These are phyloP conservation scores for Termitomyces sp. DNA, from an alignment of 768 basidiomycete species.

Conservation along the genomic window DNA sequence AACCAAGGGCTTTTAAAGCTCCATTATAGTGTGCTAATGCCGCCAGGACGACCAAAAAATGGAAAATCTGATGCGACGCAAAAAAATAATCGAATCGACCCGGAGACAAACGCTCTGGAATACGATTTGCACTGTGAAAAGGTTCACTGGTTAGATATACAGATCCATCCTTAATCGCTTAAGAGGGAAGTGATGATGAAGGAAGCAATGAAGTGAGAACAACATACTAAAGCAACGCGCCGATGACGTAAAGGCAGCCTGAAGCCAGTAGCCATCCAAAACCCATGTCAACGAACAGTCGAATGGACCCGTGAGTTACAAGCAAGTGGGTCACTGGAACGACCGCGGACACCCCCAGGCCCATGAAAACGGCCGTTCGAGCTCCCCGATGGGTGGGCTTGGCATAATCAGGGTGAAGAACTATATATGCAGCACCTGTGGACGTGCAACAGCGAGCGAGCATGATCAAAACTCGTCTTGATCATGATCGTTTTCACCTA, in stretches of 20 bases:
- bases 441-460: not conserved
- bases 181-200: conserved; percentile 13
- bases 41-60: conserved; percentile 69
- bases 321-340: conserved; percentile 66
- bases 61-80: conserved; percentile 89
- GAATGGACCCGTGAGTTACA: conserved; percentile 48
- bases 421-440: conserved; percentile 64
- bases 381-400: conserved; percentile 70
- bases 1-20: conserved; percentile 50
- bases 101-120: conserved; percentile 71
- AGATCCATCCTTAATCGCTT: conserved; percentile 11
- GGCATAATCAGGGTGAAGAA: conserved; percentile 72
- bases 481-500: conserved; percentile 33
- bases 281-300: conserved; percentile 57
- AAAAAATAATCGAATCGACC: conserved; percentile 77
- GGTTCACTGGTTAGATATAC: conserved; percentile 12
- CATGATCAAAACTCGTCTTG: conserved; percentile 5
- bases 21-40: conserved; percentile 60
- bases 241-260: conserved; percentile 70
- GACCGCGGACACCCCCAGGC: conserved; percentile 64
- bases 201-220: conserved; percentile 13
- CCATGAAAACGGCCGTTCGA: conserved; percentile 75
- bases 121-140: conserved; percentile 65
- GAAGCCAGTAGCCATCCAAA: conserved; percentile 64
- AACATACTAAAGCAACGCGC: conserved; percentile 79